phyloP scores from a whole-genome alignment of 2,329 filamentous ascomycete species.

The Penicillium sp. region DNA sequence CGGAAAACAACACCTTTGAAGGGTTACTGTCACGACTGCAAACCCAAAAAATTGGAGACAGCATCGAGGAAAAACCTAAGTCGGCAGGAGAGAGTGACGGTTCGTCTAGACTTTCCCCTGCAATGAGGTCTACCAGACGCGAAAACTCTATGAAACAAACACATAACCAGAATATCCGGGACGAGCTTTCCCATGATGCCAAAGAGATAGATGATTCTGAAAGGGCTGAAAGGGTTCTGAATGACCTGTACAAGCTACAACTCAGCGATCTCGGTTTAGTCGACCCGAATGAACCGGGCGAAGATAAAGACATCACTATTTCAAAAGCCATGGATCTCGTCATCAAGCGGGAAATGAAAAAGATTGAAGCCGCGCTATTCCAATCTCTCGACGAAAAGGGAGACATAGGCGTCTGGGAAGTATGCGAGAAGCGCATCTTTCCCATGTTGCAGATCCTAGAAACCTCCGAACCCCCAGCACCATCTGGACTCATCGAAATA shows the following conservation, averaged over 20 bases:
- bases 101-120: too few relatives aligned
- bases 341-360: conserved; percentile 26
- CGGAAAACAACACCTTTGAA: too few relatives aligned
- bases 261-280: conserved; percentile 17
- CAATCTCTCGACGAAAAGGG: conserved; percentile 26
- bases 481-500: neutral
- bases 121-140: too few relatives aligned
- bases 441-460: conserved; percentile 31
- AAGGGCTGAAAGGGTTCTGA: too few relatives aligned
- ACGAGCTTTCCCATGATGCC: too few relatives aligned
- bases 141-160: too few relatives aligned
- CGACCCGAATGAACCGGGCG: conserved; percentile 8
- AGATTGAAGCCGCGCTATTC: conserved; percentile 30
- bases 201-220: too few relatives aligned
- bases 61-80: too few relatives aligned
- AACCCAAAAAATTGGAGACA: too few relatives aligned
- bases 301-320: conserved; percentile 15
- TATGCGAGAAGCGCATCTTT: conserved; percentile 40
- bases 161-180: too few relatives aligned
- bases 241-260: neutral
- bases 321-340: conserved; percentile 23
- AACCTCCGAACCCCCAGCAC: neutral
- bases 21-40: too few relatives aligned
- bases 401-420: conserved; percentile 36
- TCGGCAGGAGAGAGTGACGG: too few relatives aligned